phyloP scores from a whole-genome alignment of 768 basidiomycete species.

The Psilocybe cyanescens region DNA sequence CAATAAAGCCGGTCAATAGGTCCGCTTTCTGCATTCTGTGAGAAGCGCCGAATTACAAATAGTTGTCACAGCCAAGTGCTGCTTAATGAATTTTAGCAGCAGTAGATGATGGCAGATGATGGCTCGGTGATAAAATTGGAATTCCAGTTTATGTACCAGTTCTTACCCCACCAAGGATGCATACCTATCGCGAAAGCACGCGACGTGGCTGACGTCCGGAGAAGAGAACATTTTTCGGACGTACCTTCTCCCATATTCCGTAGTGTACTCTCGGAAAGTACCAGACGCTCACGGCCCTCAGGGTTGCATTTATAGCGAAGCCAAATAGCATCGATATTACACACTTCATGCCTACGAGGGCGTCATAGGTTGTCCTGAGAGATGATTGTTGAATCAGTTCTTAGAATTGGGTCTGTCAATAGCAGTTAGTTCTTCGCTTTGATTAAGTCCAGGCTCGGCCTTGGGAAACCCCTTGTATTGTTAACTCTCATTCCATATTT shows the following conservation, averaged over 20 bases:
- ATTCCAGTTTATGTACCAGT: background rate
- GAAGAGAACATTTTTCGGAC: background rate
- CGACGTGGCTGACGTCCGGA: background rate
- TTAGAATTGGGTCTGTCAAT: background rate
- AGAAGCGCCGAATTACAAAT: conserved; percentile 1
- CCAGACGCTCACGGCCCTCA: background rate
- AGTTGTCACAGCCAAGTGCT: conserved; percentile 3
- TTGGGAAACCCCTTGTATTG: conserved; percentile 1
- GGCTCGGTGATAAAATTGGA: background rate
- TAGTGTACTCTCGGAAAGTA: background rate
- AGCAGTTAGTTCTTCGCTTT: background rate
- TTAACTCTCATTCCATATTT: conserved; percentile 13
- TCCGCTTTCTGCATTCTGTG: conserved; percentile 11
- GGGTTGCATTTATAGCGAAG: background rate
- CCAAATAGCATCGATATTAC: background rate
- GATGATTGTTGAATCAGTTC: background rate
- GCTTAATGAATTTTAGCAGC: conserved; percentile 15
- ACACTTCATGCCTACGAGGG: background rate
- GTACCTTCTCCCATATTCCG: background rate
- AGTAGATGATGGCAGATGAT: background rate
- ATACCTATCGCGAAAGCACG: background rate
- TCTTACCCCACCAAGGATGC: background rate
- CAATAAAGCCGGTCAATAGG: conserved; percentile 14
- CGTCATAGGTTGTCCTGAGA: background rate
- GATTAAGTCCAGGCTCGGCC: conserved; percentile 5